Conservation (phyloP, 2,329 filamentous ascomycete genomes). For the Ilyonectria robusta region DNA sequence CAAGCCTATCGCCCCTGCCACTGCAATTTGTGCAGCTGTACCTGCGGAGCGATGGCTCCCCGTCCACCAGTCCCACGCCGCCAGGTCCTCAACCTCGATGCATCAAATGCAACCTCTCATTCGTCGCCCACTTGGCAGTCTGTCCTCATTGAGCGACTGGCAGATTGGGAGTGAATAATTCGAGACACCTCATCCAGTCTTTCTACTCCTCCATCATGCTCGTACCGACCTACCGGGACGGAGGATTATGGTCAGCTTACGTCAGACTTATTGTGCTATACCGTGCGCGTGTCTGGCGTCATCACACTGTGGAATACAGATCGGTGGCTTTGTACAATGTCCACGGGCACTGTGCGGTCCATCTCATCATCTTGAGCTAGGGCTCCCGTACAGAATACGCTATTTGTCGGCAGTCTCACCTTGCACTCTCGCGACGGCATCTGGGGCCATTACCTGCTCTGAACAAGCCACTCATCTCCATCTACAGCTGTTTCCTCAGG, state of each 20-base stretch:
- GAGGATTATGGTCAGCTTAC: conserved; percentile 15
- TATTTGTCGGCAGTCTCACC: conserved; percentile 18
- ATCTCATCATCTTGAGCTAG: conserved; percentile 16
- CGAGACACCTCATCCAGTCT: neutral
- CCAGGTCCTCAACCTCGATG: conserved; percentile 17
- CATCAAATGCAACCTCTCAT: conserved; percentile 7
- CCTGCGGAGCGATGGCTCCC: neutral
- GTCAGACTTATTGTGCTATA: neutral
- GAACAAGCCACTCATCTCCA: conserved; percentile 23
- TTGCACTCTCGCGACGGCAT: conserved; percentile 7
- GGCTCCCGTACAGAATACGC: neutral
- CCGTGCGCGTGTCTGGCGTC: neutral
- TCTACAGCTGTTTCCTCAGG: neutral
- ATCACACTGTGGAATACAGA: neutral
- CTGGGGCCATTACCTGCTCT: neutral
- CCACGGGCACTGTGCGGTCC: conserved; percentile 30
- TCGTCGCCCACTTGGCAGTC: conserved; percentile 24
- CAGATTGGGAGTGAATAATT: conserved; percentile 8
- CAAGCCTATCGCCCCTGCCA: neutral
- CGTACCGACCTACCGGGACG: conserved; percentile 19
- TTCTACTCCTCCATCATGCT: conserved; percentile 15
- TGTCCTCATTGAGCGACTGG: conserved; percentile 11
- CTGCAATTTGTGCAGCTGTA: neutral
- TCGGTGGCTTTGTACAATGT: neutral
- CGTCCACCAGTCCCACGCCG: conserved; percentile 9